Evolutionary conservation across 23 red algal species (phyloP), one percentile per base, ranked within the genome.

Genomic region (Gracilaria gracilis): DNA sequence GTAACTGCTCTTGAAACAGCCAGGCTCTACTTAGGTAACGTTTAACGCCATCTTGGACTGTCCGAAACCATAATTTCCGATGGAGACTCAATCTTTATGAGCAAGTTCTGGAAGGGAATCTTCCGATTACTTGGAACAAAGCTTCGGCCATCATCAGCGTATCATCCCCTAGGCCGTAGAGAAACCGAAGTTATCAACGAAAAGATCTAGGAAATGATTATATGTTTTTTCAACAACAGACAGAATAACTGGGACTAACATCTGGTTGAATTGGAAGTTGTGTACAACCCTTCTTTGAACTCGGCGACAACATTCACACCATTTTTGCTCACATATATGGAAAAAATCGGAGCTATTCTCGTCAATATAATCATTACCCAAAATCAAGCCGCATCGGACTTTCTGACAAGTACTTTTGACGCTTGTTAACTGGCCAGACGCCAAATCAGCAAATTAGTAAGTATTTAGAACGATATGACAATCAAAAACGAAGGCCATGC

Each of bases 161-260:
- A 76, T 57, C 67, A 88, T 59, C 69, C 85, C 21, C 85, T 57
- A 49, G 78, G 2, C 20, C 69, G 78, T 65, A 40, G 67, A 33
- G 37, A 88, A 55, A 75, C 67, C 1, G 85, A 88, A 37, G 69
- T 88, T n/a, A 78, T 77, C 37, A 88, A 88, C 20, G 74, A 57
- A 33, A 88, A 76, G 38, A 75, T 74, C 67, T 19, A 88, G 58
- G 85, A 78, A 59, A 77, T 88, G 0, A 75, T 88, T 24, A 47
- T 51, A 28, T 78, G 5, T 28, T 88, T 76, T 64, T 33, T 88
- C 32, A 88, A 57, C 38, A 31, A 33, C 9, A 31, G 57, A 28
- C 40, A 88, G 25, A 35, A 46, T 11, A 62, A 77, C 38, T 88
- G 67, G 46, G 85, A 88, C 37, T 37, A 39, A 29, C 49, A 88